phyloP scores from a whole-genome alignment of 2,329 filamentous ascomycete species.

The Cryphonectria radicalis region DNA sequence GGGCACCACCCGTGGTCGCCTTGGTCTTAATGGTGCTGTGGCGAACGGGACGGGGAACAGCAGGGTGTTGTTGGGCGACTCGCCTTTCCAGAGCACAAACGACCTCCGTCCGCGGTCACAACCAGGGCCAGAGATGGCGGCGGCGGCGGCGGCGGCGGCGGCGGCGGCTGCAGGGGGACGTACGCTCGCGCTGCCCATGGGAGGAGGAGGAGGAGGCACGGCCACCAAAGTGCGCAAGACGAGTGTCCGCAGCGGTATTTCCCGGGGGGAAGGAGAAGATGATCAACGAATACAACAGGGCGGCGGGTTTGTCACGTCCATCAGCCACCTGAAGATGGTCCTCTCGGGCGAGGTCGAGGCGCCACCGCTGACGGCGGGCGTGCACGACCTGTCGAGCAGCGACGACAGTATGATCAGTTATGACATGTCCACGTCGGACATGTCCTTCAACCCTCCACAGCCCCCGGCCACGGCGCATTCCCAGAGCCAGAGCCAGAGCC shows the following conservation, averaged over 20 bases:
- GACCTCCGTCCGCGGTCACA: conserved; percentile 56
- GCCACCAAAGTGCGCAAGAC: conserved; percentile 54
- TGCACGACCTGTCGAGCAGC: conserved; percentile 53
- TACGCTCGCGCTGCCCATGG: conserved; percentile 37
- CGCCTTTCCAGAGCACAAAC: conserved; percentile 54
- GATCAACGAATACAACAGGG: conserved; percentile 41
- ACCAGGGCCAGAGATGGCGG: conserved; percentile 38
- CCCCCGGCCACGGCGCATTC: conserved; percentile 38
- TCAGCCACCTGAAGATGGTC: conserved; percentile 67
- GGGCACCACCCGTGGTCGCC: conserved; percentile 55
- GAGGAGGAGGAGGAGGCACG: no score
- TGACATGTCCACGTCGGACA: conserved; percentile 68
- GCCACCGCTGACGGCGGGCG: conserved; percentile 46
- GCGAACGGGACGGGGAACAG: conserved; percentile 43
- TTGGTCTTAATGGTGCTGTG: conserved; percentile 60
- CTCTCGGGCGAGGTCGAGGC: conserved; percentile 54
- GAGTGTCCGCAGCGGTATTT: conserved; percentile 57
- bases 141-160: not conserved
- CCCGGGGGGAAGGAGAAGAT: conserved; percentile 39
- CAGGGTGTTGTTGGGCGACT: conserved; percentile 41
- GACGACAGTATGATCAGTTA: conserved; percentile 74
- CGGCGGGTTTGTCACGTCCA: conserved; percentile 59
- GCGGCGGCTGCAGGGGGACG: conserved; percentile 8
- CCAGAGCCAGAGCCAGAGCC: conserved; percentile 30
- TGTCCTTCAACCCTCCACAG: conserved; percentile 58